Evolutionary conservation across 148 eudicot genomes (phyloP), one percentile per base, ranked within the genome.

Genomic region (Heliamphora exappendiculata): DNA sequence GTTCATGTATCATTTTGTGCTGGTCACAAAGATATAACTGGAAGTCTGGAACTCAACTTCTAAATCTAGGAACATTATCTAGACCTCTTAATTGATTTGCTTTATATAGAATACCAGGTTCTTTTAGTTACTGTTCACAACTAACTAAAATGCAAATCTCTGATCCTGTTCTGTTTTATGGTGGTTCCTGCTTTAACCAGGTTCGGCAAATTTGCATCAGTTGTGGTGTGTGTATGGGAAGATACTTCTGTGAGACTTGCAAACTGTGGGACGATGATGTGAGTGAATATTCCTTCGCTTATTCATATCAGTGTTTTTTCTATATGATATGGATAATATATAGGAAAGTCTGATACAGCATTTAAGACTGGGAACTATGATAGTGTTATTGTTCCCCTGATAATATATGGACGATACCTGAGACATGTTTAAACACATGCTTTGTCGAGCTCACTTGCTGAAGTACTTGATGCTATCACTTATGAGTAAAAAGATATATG

Each of bases 191-290:
- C 58, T 63, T 37, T 45, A 66, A 68, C 49, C 84, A 93, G 98
- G 97, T 90, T 73, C 87, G 73, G 64, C 95, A 94, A 85, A 78
- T 83, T 68, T 94, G 97, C 82, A 77, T 81, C 58, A 90, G 81
- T 72, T 94, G 98, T 75, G 98, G 98, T 28, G 97, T 91, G 28
- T 94, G 97, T 78, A 91, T 91, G 98, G 97, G 89, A 22, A 89
- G 84, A 75, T 94, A 94, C 77, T 91, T 84, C 70, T 94, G 98
- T 80, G 89, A 81, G 71, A 80, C 51, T 39, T 94, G 98, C 90
- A 94, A 91, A 86, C 76, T 94, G 34, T 91, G 76, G 81, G 97
- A 89, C 81, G 98, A 94, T 78, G 91, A 94, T 79, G 98, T 94
- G 78, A 87, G 98, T 86, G 36, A 4, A 66, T 53, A 31, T 54